Percentiles rank a stretch among this genome's conserved stretches.
These are phyloP conservation scores for Pleurotus tuber-regium DNA, from an alignment of 768 basidiomycete species.

Conservation along the genomic window DNA sequence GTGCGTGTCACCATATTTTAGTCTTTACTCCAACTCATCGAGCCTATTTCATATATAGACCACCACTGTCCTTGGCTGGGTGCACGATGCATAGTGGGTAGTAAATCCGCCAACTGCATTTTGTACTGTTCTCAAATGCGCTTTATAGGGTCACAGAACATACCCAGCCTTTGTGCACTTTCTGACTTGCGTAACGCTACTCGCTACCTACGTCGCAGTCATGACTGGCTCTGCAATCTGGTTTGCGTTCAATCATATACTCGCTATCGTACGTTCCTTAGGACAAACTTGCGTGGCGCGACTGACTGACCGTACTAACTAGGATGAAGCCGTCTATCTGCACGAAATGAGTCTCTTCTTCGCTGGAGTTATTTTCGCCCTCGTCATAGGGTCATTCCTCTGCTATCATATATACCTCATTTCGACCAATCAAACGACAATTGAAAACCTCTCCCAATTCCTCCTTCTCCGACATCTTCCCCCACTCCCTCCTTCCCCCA, in stretches of 20 bases:
- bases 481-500: conserved; percentile 41
- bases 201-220: conserved; percentile 58
- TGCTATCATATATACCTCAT: conserved; percentile 76
- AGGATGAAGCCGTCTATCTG: conserved; percentile 67
- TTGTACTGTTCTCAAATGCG: too few relatives aligned
- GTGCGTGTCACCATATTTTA: conserved; percentile 36
- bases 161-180: conserved; percentile 86
- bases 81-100: conserved; percentile 68
- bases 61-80: conserved; percentile 89
- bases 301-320: conserved; percentile 1
- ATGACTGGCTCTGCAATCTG: conserved; percentile 53
- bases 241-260: conserved; percentile 66
- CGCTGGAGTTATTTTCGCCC: conserved; percentile 52
- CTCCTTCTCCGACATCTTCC: conserved; percentile 70
- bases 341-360: conserved; percentile 70
- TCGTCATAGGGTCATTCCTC: conserved; percentile 75
- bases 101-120: too few relatives aligned
- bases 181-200: conserved; percentile 57
- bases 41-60: conserved; percentile 40
- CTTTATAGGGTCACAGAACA: conserved; percentile 77
- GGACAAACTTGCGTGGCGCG: too few relatives aligned
- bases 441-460: conserved; percentile 76
- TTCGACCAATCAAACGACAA: conserved; percentile 84
- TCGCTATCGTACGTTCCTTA: conserved; percentile 49
- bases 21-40: conserved; percentile 11